phyloP scores from a whole-genome alignment of 1,284 basidiomycete genomes.

The Stygiomarasmius scandens region DNA sequence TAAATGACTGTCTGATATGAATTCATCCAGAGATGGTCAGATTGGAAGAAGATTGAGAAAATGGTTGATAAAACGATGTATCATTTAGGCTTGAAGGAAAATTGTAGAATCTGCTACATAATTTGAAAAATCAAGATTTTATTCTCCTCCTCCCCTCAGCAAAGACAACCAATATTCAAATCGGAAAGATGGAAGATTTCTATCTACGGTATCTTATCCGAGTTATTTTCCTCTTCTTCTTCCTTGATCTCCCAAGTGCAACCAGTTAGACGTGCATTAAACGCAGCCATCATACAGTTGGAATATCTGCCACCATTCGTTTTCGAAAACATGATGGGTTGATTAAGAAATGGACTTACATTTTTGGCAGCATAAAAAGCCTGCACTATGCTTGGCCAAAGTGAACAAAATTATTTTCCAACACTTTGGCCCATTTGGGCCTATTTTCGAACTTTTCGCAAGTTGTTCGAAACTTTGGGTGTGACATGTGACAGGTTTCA shows the following conservation, averaged over 20 bases:
- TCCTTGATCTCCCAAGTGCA: background rate
- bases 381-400: too few relatives aligned
- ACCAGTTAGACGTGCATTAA: slow-evolving; percentile 14
- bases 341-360: slow-evolving; percentile 2
- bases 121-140: background rate
- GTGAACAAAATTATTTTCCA: too few relatives aligned
- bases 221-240: too few relatives aligned
- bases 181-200: too few relatives aligned
- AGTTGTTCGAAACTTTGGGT: too few relatives aligned
- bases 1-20: slow-evolving; percentile 55
- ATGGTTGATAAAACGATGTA: slow-evolving; percentile 96
- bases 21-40: slow-evolving; percentile 88
- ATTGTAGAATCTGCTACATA: slow-evolving; percentile 68
- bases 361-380: slow-evolving; percentile 17
- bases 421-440: too few relatives aligned
- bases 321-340: background rate
- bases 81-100: slow-evolving; percentile 89
- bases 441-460: too few relatives aligned
- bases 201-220: too few relatives aligned
- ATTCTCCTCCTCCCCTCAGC: too few relatives aligned
- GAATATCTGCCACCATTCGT: slow-evolving; percentile 8
- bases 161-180: too few relatives aligned
- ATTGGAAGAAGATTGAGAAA: slow-evolving; percentile 98
- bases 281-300: slow-evolving; percentile 16
- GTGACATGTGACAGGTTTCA: too few relatives aligned